Conservation (phyloP, 345 rosid species). For the Citrus trifoliata region DNA sequence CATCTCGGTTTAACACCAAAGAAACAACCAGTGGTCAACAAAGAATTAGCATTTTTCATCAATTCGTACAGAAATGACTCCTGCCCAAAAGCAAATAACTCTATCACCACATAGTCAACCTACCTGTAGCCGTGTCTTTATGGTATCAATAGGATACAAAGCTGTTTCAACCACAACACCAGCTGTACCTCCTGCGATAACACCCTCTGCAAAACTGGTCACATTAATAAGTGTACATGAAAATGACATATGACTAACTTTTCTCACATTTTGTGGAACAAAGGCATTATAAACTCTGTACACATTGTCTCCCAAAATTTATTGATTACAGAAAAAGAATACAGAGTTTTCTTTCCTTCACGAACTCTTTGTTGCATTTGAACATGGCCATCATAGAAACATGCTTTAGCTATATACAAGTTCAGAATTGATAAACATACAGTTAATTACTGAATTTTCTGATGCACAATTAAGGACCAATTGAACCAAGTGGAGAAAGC, state of each 20-base stretch:
- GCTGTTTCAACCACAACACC: constrained; percentile 96
- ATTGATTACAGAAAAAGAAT: not conserved
- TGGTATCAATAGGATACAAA: constrained; percentile 88
- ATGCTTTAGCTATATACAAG: not conserved
- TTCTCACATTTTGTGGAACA: not conserved
- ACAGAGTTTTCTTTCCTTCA: not conserved
- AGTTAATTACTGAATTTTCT: not conserved
- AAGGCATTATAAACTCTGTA: not conserved
- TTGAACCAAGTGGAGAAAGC: not conserved
- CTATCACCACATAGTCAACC: constrained; percentile 26
- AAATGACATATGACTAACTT: not conserved
- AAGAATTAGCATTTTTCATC: not conserved
- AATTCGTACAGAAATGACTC: not conserved
- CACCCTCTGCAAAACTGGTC: constrained; percentile 64
- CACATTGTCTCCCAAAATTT: not conserved
- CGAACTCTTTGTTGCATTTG: not conserved
- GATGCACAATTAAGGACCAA: not conserved
- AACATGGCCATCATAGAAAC: not conserved
- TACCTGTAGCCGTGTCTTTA: constrained; percentile 95
- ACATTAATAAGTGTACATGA: constrained; percentile 6
- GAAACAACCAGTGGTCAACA: not conserved
- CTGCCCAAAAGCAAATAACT: not conserved
- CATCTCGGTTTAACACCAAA: not conserved
- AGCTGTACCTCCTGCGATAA: constrained; percentile 91
- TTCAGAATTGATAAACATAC: not conserved